A percentile compares a stretch with the other conserved stretches of the same genome.
These are phyloP conservation scores for Atkinsonella hypoxylon DNA, from an alignment of 2,329 filamentous ascomycete genomes.

Conservation along the genomic window DNA sequence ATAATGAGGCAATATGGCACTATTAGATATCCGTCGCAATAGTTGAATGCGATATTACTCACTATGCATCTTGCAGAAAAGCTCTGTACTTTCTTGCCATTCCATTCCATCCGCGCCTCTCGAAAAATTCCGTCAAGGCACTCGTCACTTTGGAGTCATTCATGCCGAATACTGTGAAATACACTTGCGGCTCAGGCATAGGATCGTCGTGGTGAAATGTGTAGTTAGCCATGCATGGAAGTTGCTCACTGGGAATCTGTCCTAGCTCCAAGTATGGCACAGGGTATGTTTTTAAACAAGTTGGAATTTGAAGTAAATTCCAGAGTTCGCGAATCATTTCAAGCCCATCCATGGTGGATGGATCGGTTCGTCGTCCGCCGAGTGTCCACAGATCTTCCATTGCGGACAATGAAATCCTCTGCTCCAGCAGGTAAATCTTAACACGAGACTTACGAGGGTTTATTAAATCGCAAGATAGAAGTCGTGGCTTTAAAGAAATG, in stretches of 20 bases:
- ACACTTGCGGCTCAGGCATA: slow-evolving; percentile 2
- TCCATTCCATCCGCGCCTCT: not conserved
- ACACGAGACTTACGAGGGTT: not conserved
- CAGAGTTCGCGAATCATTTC: not conserved
- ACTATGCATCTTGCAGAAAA: not conserved
- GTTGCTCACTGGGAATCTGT: not conserved
- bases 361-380: not conserved
- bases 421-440: slow-evolving; percentile 1
- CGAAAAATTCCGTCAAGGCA: not conserved
- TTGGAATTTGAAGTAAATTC: not conserved
- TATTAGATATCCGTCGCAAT: not conserved
- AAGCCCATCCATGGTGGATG: not conserved
- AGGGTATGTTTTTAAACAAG: not conserved
- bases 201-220: not conserved
- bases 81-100: not conserved
- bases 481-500: not conserved
- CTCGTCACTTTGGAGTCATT: not conserved
- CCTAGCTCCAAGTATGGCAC: not conserved
- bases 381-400: slow-evolving; percentile 4
- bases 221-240: slow-evolving; percentile 1
- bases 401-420: not conserved
- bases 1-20: rapidly evolving
- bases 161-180: slow-evolving; percentile 1
- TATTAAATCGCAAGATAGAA: slow-evolving; percentile 1
- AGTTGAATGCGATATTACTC: not conserved